phyloP scores from a whole-genome alignment of 768 basidiomycete species.

The Termitomyces sp. region DNA sequence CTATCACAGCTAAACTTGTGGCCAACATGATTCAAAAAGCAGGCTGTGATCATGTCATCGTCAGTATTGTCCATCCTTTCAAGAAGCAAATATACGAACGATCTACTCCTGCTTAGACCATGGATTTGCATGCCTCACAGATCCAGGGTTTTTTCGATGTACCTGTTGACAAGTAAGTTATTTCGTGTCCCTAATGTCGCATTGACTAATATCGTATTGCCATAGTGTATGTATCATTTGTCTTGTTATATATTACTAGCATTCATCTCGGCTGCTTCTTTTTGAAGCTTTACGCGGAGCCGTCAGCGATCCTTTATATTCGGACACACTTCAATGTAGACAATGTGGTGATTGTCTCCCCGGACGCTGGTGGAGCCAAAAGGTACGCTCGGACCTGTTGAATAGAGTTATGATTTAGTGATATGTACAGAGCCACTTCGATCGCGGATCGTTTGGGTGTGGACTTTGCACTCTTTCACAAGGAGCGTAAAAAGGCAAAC shows the following conservation, averaged over 20 bases:
- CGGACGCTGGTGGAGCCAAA: slow-evolving; percentile 98
- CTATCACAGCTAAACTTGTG: slow-evolving; percentile 96
- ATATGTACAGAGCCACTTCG: slow-evolving; percentile 75
- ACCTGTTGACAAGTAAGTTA: slow-evolving; percentile 95
- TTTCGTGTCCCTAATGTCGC: slow-evolving; percentile 8
- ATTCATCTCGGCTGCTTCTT: neutral
- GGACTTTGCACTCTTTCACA: slow-evolving; percentile 98
- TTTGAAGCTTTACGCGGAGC: slow-evolving; percentile 86
- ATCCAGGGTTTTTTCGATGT: slow-evolving; percentile 99
- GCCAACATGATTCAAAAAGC: slow-evolving; percentile 95
- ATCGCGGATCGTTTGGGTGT: slow-evolving; percentile 95
- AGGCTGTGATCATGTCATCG: slow-evolving; percentile 95
- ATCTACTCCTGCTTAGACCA: slow-evolving; percentile 54
- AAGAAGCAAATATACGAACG: slow-evolving; percentile 8
- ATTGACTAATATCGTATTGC: slow-evolving; percentile 1
- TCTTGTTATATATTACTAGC: slow-evolving; percentile 2
- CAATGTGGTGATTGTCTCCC: slow-evolving; percentile 92
- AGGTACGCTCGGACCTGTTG: slow-evolving; percentile 47
- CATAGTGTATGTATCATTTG: slow-evolving; percentile 41
- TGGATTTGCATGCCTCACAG: slow-evolving; percentile 98
- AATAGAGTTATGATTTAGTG: slow-evolving; percentile 8
- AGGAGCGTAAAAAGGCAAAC: slow-evolving; percentile 96
- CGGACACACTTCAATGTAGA: slow-evolving; percentile 83
- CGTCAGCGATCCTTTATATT: slow-evolving; percentile 92
- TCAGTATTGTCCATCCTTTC: slow-evolving; percentile 35